Evolutionary conservation across 2,329 filamentous ascomycete genomes (phyloP).

Genomic region (Sporothrix euskadiensis): DNA sequence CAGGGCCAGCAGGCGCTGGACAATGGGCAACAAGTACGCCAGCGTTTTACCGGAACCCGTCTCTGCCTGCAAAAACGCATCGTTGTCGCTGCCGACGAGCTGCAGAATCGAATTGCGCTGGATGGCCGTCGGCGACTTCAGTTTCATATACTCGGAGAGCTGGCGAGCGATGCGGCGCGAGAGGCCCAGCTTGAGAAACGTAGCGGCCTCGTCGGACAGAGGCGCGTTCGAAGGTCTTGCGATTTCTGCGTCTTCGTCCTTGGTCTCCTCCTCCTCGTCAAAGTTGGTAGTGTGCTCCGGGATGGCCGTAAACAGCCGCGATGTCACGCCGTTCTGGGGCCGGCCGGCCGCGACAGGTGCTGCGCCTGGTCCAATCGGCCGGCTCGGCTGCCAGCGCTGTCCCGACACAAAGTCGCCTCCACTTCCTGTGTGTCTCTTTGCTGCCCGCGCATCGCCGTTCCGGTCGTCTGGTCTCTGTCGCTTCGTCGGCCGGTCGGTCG

Average conservation of each 20-base stretch:
- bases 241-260: constrained; percentile 53
- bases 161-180: constrained; percentile 79
- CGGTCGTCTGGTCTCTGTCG: constrained; percentile 16
- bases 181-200: constrained; percentile 82
- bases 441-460: constrained; percentile 22
- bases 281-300: constrained; percentile 68
- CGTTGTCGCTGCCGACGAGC: constrained; percentile 74
- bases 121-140: constrained; percentile 91
- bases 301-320: constrained; percentile 90
- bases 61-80: constrained; percentile 95
- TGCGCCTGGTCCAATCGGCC: constrained; percentile 6
- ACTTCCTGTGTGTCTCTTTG: constrained; percentile 29
- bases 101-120: constrained; percentile 86
- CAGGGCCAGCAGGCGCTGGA: constrained; percentile 81
- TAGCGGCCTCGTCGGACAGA: constrained; percentile 76
- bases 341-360: constrained; percentile 44
- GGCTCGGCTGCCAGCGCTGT: constrained; percentile 22
- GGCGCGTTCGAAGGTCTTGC: constrained; percentile 84
- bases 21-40: constrained; percentile 89
- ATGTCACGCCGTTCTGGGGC: constrained; percentile 60
- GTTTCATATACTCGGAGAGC: constrained; percentile 77
- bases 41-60: constrained; percentile 97
- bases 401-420: constrained; percentile 17
- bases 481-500: constrained; percentile 16
- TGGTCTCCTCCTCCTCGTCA: constrained; percentile 46